phyloP scores from a whole-genome alignment of 2,329 filamentous ascomycete genomes.

The Aspergillus ustus region DNA sequence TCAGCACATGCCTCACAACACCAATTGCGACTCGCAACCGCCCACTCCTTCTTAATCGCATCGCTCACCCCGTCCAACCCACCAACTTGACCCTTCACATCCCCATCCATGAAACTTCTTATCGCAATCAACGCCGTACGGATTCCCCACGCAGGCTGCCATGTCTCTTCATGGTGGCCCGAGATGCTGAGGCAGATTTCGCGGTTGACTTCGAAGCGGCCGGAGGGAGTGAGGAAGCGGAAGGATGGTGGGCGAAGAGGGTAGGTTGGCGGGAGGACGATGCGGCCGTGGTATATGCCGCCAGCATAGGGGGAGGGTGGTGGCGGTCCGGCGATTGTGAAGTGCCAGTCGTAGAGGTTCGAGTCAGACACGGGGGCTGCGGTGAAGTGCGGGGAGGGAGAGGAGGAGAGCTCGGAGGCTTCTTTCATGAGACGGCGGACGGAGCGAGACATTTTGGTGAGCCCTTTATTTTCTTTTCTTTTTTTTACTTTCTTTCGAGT shows the following conservation, averaged over 20 bases:
- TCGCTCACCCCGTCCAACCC: slow-evolving; percentile 75
- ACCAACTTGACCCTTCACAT: slow-evolving; percentile 84
- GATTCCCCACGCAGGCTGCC: slow-evolving; percentile 98
- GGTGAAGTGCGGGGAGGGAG: slow-evolving; percentile 82
- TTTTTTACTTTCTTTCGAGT: slow-evolving; percentile 15
- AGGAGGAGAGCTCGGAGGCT: slow-evolving; percentile 79
- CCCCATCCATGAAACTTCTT: slow-evolving; percentile 90
- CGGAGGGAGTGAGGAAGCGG: slow-evolving; percentile 89
- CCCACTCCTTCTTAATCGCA: slow-evolving; percentile 69
- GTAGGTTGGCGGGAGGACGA: slow-evolving; percentile 86
- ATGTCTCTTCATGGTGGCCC: slow-evolving; percentile 96
- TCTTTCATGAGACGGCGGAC: slow-evolving; percentile 67
- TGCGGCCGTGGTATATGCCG: slow-evolving; percentile 94
- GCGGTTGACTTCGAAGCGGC: slow-evolving; percentile 92
- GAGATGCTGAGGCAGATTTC: slow-evolving; percentile 95
- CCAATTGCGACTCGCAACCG: slow-evolving; percentile 68
- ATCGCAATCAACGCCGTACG: slow-evolving; percentile 82
- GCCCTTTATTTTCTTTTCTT: slow-evolving; percentile 9
- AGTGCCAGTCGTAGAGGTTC: slow-evolving; percentile 98
- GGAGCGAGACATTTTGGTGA: slow-evolving; percentile 37
- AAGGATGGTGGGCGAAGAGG: slow-evolving; percentile 93
- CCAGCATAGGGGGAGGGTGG: slow-evolving; percentile 73
- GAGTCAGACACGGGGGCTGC: slow-evolving; percentile 78
- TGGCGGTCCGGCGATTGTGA: slow-evolving; percentile 90
- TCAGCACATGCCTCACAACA: slow-evolving; percentile 71